A percentile compares a stretch with the other conserved stretches of the same genome.
phyloP scores from a whole-genome alignment of 2,329 filamentous ascomycete species.

The Fusarium sterilihyphosum region DNA sequence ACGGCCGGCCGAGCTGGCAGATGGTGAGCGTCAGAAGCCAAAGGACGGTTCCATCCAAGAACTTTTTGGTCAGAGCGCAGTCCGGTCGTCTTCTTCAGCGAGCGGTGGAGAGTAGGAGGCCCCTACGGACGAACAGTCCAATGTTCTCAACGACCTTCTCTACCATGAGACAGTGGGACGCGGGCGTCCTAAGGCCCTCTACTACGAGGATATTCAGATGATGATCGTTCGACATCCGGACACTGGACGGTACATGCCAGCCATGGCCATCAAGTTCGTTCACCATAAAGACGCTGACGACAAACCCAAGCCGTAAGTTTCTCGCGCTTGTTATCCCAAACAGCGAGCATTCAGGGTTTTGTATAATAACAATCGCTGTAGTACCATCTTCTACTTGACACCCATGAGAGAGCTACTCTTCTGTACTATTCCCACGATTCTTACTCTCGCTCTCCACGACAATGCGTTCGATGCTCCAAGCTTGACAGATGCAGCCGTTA shows the following conservation, averaged over 20 bases:
- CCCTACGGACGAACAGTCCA: slow-evolving; percentile 32
- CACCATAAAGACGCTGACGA: slow-evolving; percentile 44
- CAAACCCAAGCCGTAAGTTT: not conserved
- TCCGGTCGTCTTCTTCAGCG: not conserved
- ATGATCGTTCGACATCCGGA: slow-evolving; percentile 42
- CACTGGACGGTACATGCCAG: slow-evolving; percentile 29
- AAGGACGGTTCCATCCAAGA: slow-evolving; percentile 27
- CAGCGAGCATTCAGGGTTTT: no score
- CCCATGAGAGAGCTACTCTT: slow-evolving; percentile 42
- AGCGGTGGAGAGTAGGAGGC: not conserved
- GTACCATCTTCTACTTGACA: slow-evolving; percentile 42
- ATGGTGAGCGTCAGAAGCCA: no score
- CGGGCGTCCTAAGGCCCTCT: slow-evolving; percentile 43
- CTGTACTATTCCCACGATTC: slow-evolving; percentile 37
- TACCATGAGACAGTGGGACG: slow-evolving; percentile 30
- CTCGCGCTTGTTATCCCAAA: no score
- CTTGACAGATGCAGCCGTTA: not conserved
- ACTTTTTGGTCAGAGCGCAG: slow-evolving; percentile 40
- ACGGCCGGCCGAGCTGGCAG: no score
- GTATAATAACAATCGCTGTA: no score
- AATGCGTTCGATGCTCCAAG: slow-evolving; percentile 38
- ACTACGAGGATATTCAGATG: slow-evolving; percentile 46
- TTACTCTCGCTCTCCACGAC: slow-evolving; percentile 41
- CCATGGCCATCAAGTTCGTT: slow-evolving; percentile 46
- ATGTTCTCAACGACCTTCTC: slow-evolving; percentile 38